Conservation (phyloP, 371 early-diverging fungal species). For the Actinomortierella wolfii region DNA sequence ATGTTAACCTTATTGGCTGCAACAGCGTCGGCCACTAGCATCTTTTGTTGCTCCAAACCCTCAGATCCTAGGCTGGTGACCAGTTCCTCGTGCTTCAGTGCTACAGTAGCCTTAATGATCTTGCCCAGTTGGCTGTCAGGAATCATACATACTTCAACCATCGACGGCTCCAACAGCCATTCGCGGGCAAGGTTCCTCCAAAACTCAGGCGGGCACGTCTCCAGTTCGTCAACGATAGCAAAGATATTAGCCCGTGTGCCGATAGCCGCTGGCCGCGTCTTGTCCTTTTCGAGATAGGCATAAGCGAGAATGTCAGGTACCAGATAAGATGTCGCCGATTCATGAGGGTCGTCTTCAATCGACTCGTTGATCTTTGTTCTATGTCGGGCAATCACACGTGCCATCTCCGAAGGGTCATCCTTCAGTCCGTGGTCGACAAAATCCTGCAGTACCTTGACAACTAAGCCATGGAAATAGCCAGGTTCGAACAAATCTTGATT, state of each 20-base stretch:
- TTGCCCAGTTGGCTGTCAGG: conserved; percentile 61
- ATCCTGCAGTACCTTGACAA: conserved; percentile 47
- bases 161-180: conserved; percentile 62
- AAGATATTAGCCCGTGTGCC: conserved; percentile 55
- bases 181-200: conserved; percentile 63
- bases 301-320: conserved; percentile 65
- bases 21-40: conserved; percentile 56
- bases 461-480: conserved; percentile 39
- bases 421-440: conserved; percentile 43
- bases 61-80: conserved; percentile 52
- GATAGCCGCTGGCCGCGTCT: conserved; percentile 37
- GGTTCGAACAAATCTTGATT: conserved; percentile 48
- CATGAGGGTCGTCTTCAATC: conserved; percentile 72
- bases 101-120: conserved; percentile 49
- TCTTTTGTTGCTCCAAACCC: conserved; percentile 52
- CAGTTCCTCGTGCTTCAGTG: conserved; percentile 43
- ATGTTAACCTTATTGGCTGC: conserved; percentile 62
- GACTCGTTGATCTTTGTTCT: conserved; percentile 52
- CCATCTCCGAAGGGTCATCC: conserved; percentile 32
- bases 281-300: conserved; percentile 40
- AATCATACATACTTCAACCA: conserved; percentile 61
- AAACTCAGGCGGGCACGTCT: conserved; percentile 50
- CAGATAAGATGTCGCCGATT: conserved; percentile 52
- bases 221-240: conserved; percentile 55
- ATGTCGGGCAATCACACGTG: conserved; percentile 37